Evolutionary conservation across 2,329 filamentous ascomycete species (phyloP).

Genomic region (Calonectria multiphialidica): DNA sequence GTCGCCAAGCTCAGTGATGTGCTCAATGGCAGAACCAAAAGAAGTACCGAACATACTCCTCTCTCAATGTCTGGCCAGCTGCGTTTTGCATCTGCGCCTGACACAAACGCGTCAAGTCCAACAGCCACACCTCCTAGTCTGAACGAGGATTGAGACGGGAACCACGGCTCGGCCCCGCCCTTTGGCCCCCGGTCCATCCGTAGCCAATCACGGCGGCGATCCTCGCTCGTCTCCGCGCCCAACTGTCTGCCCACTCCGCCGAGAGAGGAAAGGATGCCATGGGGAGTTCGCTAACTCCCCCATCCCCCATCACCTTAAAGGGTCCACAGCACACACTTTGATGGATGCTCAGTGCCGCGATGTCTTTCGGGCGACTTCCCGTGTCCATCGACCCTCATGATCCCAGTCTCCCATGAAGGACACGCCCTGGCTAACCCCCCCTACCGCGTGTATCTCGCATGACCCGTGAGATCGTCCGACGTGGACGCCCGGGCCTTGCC

Average conservation of each 20-base stretch:
- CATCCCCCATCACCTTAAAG: not conserved
- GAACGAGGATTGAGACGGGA: slow-evolving; percentile 37
- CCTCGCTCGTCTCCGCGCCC: slow-evolving; percentile 8
- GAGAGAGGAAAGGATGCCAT: not conserved
- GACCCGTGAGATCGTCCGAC: slow-evolving; percentile 18
- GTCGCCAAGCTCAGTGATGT: not conserved
- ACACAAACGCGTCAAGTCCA: not conserved
- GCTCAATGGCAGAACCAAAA: not conserved
- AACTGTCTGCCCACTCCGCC: not conserved
- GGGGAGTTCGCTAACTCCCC: not conserved
- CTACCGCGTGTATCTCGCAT: slow-evolving; percentile 26
- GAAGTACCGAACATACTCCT: too few relatives aligned
- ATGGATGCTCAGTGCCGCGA: not conserved
- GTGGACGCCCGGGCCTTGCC: not conserved
- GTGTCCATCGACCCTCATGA: not conserved
- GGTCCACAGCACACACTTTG: not conserved
- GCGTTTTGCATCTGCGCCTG: not conserved
- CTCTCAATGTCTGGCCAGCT: not conserved
- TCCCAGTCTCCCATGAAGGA: not conserved
- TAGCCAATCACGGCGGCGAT: slow-evolving; percentile 33
- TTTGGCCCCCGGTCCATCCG: slow-evolving; percentile 9
- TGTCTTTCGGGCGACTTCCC: slow-evolving; percentile 1
- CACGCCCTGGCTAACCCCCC: slow-evolving; percentile 8
- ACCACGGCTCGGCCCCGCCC: slow-evolving; percentile 39
- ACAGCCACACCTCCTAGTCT: slow-evolving; percentile 19